phyloP scores from a whole-genome alignment of 1,284 basidiomycete species.

The Apiotrichum akiyoshidainum region DNA sequence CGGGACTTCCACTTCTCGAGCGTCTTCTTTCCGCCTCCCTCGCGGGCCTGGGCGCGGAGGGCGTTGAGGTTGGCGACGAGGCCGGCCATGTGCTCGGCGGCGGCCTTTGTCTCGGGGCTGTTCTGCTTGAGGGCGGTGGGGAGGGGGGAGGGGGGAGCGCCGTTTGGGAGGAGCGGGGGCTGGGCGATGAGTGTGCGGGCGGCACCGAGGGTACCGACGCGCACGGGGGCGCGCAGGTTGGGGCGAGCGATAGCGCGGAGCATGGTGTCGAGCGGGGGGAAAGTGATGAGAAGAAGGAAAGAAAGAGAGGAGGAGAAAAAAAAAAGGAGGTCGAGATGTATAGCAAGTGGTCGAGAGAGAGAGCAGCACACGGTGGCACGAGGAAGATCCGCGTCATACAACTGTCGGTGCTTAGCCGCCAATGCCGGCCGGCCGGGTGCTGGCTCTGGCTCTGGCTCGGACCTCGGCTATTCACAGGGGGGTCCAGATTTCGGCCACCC shows the following conservation, averaged over 20 bases:
- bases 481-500: background rate
- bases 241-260: slow-evolving; percentile 1
- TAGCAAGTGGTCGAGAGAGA: background rate
- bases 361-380: too few relatives aligned
- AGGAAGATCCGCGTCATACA: background rate
- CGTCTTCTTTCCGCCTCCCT: slow-evolving; percentile 60
- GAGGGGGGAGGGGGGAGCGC: slow-evolving; percentile 33
- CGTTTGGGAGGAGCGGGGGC: slow-evolving; percentile 28
- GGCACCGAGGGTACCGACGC: background rate
- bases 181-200: slow-evolving; percentile 41
- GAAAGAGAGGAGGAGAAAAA: background rate
- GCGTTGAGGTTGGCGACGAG: slow-evolving; percentile 24
- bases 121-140: slow-evolving; percentile 26
- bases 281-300: background rate
- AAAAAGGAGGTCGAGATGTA: background rate
- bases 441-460: too few relatives aligned
- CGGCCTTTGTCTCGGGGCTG: slow-evolving; percentile 30
- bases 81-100: slow-evolving; percentile 30
- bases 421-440: too few relatives aligned
- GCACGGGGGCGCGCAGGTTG: background rate
- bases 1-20: slow-evolving; percentile 65
- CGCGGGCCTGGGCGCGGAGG: slow-evolving; percentile 54
- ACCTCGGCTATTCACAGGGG: background rate
- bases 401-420: background rate
- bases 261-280: background rate